Conservation (phyloP, 164 flowering plant genomes). For the Chimonanthus praecox region DNA sequence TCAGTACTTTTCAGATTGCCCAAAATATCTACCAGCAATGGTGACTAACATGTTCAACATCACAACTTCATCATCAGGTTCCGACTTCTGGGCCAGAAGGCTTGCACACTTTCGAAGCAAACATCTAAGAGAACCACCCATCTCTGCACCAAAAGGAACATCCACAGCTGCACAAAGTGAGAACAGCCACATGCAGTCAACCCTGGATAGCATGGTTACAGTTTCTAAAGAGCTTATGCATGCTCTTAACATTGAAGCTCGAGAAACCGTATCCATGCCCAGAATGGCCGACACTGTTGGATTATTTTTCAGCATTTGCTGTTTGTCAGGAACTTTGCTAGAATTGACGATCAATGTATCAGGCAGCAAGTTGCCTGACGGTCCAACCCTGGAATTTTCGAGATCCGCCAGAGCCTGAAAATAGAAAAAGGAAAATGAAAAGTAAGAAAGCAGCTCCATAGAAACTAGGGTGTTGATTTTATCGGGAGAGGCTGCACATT, state of each 20-base stretch:
- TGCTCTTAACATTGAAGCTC: conserved; percentile 50
- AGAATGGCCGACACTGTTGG: conserved; percentile 52
- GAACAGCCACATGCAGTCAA: conserved; percentile 63
- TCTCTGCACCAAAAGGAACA: conserved; percentile 70
- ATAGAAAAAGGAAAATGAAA: not conserved
- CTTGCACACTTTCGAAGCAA: conserved; percentile 77
- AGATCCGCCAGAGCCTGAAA: conserved; percentile 42
- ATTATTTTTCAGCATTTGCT: not conserved
- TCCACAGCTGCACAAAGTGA: conserved; percentile 75
- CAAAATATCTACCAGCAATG: conserved; percentile 61
- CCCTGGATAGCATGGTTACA: conserved; percentile 25
- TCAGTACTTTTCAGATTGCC: conserved; percentile 38
- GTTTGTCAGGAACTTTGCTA: conserved; percentile 5
- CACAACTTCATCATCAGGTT: conserved; percentile 61
- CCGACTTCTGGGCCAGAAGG: conserved; percentile 55
- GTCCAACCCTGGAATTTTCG: conserved; percentile 12
- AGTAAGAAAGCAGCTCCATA: not conserved
- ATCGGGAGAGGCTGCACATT: too few relatives aligned
- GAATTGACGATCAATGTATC: conserved; percentile 4
- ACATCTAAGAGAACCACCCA: conserved; percentile 55
- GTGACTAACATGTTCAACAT: conserved; percentile 77
- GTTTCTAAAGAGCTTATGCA: conserved; percentile 38
- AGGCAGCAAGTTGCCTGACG: conserved; percentile 1
- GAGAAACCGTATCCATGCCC: conserved; percentile 57
- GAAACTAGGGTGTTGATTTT: too few relatives aligned